Percentiles rank a stretch among this genome's conserved stretches.
Evolutionary conservation across 441 rosid species (phyloP).

Genomic region (Euphorbia corollata): DNA sequence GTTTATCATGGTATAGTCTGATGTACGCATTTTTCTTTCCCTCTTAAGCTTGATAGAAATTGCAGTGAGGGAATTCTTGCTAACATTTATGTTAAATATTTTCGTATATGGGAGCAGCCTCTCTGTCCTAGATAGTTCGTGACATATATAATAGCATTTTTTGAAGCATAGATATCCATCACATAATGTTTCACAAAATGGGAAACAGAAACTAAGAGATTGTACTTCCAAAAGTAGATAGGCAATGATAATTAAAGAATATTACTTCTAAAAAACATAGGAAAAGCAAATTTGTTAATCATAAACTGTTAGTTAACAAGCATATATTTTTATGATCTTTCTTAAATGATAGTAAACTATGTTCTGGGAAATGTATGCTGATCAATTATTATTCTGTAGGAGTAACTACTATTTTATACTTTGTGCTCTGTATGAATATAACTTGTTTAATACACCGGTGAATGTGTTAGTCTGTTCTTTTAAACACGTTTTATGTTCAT

Average conservation of each 20-base stretch:
- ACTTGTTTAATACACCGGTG: background rate
- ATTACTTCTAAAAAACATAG: background rate
- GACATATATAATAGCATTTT: background rate
- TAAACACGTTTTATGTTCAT: background rate
- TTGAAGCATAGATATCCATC: background rate
- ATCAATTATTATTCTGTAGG: background rate
- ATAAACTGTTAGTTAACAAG: background rate
- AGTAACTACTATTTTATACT: background rate
- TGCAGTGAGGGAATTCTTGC: background rate
- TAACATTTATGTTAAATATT: background rate
- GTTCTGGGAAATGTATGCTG: background rate
- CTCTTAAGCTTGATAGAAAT: too few relatives aligned
- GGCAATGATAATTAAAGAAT: background rate
- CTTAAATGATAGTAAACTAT: background rate
- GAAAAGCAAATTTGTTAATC: background rate
- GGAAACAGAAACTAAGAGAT: background rate
- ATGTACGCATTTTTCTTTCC: background rate
- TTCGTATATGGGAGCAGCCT: background rate
- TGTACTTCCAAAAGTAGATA: background rate
- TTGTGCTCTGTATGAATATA: background rate
- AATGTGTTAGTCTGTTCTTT: background rate
- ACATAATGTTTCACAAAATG: background rate
- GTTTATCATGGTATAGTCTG: slow-evolving; percentile 2
- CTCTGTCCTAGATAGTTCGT: background rate
- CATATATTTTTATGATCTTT: background rate